Evolutionary conservation across 148 eudicot genomes (phyloP).

Genomic region (Fallopia convolvulus): DNA sequence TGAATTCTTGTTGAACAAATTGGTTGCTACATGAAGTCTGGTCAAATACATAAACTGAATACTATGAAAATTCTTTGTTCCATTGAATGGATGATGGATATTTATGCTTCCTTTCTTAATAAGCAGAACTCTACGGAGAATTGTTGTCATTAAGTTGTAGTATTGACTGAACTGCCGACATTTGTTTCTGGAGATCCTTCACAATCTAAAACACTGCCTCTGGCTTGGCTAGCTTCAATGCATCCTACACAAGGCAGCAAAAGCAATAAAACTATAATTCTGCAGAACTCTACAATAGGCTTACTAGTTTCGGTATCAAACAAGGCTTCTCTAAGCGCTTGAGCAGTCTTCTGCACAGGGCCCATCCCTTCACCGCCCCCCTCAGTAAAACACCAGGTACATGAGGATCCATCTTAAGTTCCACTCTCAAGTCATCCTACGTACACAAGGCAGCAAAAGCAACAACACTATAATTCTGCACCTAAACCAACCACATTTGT

Average conservation of each 20-base stretch:
- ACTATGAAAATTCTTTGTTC: too few species aligned
- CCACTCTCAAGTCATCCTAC: constrained; percentile 77
- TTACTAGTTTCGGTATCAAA: constrained; percentile 43
- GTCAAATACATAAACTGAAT: too few species aligned
- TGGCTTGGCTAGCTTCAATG: constrained; percentile 77
- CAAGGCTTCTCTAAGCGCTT: constrained; percentile 66
- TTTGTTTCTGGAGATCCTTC: constrained; percentile 86
- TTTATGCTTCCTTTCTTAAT: too few species aligned
- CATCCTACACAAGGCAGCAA: constrained; percentile 55
- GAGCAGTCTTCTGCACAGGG: constrained; percentile 81
- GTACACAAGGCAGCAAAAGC: constrained; percentile 13
- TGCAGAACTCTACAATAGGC: too few species aligned
- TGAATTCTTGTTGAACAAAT: too few species aligned
- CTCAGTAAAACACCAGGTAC: constrained; percentile 82
- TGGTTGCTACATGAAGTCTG: too few species aligned
- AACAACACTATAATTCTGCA: background rate
- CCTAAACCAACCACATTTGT: background rate
- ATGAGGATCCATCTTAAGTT: constrained; percentile 62
- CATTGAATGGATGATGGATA: too few species aligned
- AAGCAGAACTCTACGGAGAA: too few species aligned
- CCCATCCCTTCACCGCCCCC: constrained; percentile 99
- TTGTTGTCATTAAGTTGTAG: too few species aligned
- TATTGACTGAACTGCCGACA: too few species aligned
- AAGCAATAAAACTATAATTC: too few species aligned
- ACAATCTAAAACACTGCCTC: constrained; percentile 90